Conservation (phyloP, 371 early-diverging fungal genomes). For the Mucor velutinosus region DNA sequence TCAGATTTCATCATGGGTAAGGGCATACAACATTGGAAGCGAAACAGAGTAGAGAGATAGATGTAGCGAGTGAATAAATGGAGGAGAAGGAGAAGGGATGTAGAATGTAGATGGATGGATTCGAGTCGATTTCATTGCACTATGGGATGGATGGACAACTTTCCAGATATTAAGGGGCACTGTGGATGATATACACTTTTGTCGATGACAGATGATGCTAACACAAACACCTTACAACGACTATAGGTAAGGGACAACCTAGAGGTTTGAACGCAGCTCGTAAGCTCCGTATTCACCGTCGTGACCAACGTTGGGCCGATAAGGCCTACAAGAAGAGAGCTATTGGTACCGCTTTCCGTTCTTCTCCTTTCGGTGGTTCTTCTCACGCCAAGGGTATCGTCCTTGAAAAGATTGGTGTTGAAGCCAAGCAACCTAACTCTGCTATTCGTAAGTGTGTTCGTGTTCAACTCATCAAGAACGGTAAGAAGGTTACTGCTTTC, state of each 20-base stretch:
- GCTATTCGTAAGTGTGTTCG: slow-evolving; percentile 99
- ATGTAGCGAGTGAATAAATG: neutral
- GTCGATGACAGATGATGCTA: neutral
- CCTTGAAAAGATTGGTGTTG: slow-evolving; percentile 99
- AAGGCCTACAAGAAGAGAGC: slow-evolving; percentile 98
- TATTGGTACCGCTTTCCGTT: slow-evolving; percentile 97
- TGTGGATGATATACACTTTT: neutral
- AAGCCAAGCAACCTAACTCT: slow-evolving; percentile 99
- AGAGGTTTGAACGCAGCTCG: slow-evolving; percentile 99
- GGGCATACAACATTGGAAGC: slow-evolving; percentile 2
- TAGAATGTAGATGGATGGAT: slow-evolving; percentile 19
- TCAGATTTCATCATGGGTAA: slow-evolving; percentile 37
- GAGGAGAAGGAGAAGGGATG: neutral
- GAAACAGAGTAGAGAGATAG: neutral
- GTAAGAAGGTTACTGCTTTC: slow-evolving; percentile 99
- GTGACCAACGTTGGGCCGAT: slow-evolving; percentile 99
- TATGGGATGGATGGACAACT: neutral
- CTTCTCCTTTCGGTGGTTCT: slow-evolving; percentile 97
- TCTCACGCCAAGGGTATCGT: slow-evolving; percentile 99
- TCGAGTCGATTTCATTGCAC: neutral
- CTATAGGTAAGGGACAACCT: slow-evolving; percentile 89
- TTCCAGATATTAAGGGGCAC: neutral
- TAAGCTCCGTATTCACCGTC: slow-evolving; percentile 96
- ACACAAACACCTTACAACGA: neutral
- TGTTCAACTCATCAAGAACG: slow-evolving; percentile 99